Evolutionary conservation across 148 eudicot species (phyloP).

Genomic region (Silene latifolia): DNA sequence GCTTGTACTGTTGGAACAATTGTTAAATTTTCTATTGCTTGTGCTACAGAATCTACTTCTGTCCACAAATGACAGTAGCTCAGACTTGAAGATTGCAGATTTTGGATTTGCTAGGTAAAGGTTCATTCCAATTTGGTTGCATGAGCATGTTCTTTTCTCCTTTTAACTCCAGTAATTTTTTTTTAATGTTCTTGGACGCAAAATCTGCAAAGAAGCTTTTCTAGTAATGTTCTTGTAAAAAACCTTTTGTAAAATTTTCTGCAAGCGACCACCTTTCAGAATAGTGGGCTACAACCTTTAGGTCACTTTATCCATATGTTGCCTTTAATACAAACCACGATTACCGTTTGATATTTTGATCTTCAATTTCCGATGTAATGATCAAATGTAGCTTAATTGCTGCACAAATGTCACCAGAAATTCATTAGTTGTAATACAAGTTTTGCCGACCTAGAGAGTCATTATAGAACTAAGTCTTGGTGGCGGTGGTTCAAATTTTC

Average conservation of each 20-base stretch:
- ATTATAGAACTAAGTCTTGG: too few relatives aligned
- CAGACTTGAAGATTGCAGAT: conserved; percentile 90
- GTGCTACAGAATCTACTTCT: conserved; percentile 81
- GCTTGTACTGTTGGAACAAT: background rate
- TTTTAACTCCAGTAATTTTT: background rate
- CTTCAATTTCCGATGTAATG: background rate
- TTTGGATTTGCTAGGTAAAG: conserved; percentile 95
- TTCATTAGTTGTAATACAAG: background rate
- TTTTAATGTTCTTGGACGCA: background rate
- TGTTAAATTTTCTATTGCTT: conserved; percentile 19
- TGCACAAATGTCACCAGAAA: background rate
- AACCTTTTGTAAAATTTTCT: background rate
- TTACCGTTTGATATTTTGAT: background rate
- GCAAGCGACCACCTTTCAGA: background rate
- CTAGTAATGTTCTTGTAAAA: background rate
- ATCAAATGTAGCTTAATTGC: background rate
- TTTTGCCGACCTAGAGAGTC: background rate
- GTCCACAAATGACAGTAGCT: conserved; percentile 48
- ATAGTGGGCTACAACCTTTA: background rate
- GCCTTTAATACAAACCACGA: background rate
- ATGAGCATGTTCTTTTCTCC: background rate
- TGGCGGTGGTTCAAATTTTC: too few relatives aligned
- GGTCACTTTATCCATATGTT: background rate
- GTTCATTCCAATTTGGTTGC: background rate
- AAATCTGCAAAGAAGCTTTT: background rate